Base-by-base conservation (phyloP, 2,329 filamentous ascomycete genomes). In the Fusarium sp. region DNA sequence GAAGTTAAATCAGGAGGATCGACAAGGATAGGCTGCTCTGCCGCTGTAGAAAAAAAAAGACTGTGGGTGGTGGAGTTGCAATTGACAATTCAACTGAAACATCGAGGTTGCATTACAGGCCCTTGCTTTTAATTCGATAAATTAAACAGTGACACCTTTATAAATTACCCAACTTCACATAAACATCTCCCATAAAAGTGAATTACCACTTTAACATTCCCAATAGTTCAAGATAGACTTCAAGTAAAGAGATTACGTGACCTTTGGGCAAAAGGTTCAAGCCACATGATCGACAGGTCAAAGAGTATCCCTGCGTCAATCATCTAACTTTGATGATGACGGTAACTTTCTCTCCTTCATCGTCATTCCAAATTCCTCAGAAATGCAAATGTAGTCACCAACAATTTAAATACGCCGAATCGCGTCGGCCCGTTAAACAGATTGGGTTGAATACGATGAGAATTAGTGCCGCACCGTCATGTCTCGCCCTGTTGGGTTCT, bases 71-170 rank as follows among this genome's bases (percentile, higher is more conserved):
- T 62, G 54, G 60, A 62, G 60, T 42, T 33, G n/a, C 37, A 48
- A 32, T 60, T 41, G 53, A 27, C 30, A 62, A 56, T 67, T 62
- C 64, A 67, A 67, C 64, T 68, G 64, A 63, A 67, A 68, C 64
- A 50, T 46, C 5, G 38, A 52, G 30, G 60, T 66, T 45, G 41
- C 53, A 65, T 58, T 20, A 32, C 8, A 61, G 64, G 56, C 64
- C 64, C 64, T 63, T 40, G 64, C 14, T 67, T 20, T 17, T 41
- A 13, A 40, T 27, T 41, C 37, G 41, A 37, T n/a, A 56, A 26
- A 55, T 56, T 60, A 55, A 23, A 5, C 20, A 59, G 37, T 42
- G 37, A 55, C 48, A 42, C 27, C 6, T 27, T 52, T n/a, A n/a
- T 14, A 26, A 41, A 59, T 40, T 33, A 23, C 23, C 17, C 20